A percentile compares a stretch with the other conserved stretches of the same genome.
phyloP scores from a whole-genome alignment of 2,329 filamentous ascomycete species.

The Beauveria scarabaeidicola region DNA sequence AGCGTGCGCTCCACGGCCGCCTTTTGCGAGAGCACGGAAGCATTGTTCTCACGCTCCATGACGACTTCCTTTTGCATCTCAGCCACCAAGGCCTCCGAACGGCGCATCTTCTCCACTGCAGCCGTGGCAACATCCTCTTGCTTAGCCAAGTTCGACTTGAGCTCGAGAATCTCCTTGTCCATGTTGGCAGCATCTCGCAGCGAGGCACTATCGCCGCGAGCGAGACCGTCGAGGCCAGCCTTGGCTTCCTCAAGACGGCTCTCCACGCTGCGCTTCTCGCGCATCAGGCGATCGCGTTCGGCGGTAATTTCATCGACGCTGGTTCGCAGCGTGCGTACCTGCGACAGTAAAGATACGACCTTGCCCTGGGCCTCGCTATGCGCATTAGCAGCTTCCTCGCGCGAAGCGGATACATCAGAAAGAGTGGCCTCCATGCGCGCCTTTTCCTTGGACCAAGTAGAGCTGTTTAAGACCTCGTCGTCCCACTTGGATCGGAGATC shows the following conservation, averaged over 20 bases:
- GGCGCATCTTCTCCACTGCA: conserved; percentile 93
- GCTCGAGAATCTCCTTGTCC: conserved; percentile 80
- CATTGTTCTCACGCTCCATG: conserved; percentile 72
- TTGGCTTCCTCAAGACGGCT: conserved; percentile 79
- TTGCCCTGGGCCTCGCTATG: conserved; percentile 94
- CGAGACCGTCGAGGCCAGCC: conserved; percentile 78
- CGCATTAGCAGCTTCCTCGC: conserved; percentile 84
- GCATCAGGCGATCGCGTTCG: conserved; percentile 74
- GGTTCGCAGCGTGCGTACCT: conserved; percentile 75
- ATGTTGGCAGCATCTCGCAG: conserved; percentile 83
- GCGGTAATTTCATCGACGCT: conserved; percentile 77
- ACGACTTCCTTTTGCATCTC: conserved; percentile 93
- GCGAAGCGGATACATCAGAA: conserved; percentile 79
- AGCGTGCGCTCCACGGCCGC: conserved; percentile 79
- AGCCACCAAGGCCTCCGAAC: conserved; percentile 75
- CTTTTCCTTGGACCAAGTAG: conserved; percentile 98
- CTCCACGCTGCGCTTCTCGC: conserved; percentile 88
- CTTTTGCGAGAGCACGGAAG: conserved; percentile 82
- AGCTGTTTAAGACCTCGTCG: conserved; percentile 93
- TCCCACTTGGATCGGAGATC: conserved; percentile 96
- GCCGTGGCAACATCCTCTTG: conserved; percentile 89
- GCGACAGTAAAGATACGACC: conserved; percentile 81
- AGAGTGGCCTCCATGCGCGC: conserved; percentile 81
- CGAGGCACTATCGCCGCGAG: conserved; percentile 75
- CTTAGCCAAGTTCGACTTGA: conserved; percentile 82